phyloP scores from a whole-genome alignment of 1,284 basidiomycete genomes.

The Naganishia sp. region DNA sequence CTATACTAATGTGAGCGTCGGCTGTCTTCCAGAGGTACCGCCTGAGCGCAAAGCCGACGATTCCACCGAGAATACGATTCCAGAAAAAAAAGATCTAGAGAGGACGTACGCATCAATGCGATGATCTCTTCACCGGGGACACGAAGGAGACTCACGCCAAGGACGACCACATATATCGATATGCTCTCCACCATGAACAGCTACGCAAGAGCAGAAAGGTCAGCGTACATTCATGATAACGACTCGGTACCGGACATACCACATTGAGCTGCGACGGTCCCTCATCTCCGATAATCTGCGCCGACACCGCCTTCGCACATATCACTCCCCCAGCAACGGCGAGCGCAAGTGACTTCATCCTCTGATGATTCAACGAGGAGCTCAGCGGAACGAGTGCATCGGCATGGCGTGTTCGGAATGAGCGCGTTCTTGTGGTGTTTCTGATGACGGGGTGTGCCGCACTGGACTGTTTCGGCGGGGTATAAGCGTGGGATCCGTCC shows the following conservation, averaged over 20 bases:
- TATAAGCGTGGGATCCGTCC: no score
- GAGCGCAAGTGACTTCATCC: not conserved
- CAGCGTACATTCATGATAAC: not conserved
- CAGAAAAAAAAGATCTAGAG: slow-evolving; percentile 77
- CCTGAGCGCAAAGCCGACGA: slow-evolving; percentile 57
- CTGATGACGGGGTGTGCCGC: no score
- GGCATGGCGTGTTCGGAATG: no score
- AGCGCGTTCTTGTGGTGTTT: no score
- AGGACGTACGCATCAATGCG: not conserved
- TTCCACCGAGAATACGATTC: slow-evolving; percentile 74
- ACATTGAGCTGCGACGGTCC: slow-evolving; percentile 30
- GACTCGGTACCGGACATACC: not conserved
- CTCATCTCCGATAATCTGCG: slow-evolving; percentile 27
- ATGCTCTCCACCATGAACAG: slow-evolving; percentile 69
- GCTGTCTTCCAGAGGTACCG: slow-evolving; percentile 49
- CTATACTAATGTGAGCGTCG: slow-evolving; percentile 51
- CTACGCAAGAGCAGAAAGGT: slow-evolving; percentile 41
- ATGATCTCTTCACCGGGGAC: not conserved
- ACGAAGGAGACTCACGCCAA: slow-evolving; percentile 39
- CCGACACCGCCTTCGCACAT: not conserved
- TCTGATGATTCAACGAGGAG: no score
- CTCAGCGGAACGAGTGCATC: no score
- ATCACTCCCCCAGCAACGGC: not conserved
- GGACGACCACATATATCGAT: slow-evolving; percentile 66
- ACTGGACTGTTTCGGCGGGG: no score